These are phyloP conservation scores for Oropetium thomaeum DNA, from an alignment of 176 grass and related monocot genomes.

Conservation along the genomic window DNA sequence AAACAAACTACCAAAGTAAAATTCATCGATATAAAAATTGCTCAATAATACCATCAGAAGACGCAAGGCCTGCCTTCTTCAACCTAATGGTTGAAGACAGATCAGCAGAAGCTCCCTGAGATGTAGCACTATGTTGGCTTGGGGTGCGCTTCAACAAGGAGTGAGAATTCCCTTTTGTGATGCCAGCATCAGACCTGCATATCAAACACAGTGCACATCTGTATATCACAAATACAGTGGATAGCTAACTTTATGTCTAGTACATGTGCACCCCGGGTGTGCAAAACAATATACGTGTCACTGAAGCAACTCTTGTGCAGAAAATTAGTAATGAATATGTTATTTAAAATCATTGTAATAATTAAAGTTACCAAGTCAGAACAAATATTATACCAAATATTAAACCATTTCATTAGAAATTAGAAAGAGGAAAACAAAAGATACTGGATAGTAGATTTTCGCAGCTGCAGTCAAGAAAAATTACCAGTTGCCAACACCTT, in stretches of 20 bases:
- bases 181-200: slow-evolving; percentile 44
- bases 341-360: neutral
- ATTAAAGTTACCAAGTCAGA: neutral
- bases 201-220: slow-evolving; percentile 19
- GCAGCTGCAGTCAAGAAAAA: slow-evolving; percentile 22
- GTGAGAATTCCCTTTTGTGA: slow-evolving; percentile 43
- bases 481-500: slow-evolving; percentile 49
- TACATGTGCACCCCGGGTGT: neutral
- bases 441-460: slow-evolving; percentile 4
- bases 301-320: neutral
- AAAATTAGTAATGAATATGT: neutral
- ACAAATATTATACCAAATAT: slow-evolving; percentile 1
- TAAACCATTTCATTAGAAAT: slow-evolving; percentile 12
- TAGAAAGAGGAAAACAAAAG: neutral
- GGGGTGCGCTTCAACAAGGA: slow-evolving; percentile 43
- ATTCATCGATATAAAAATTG: neutral
- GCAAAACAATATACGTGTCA: neutral
- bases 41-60: slow-evolving; percentile 51
- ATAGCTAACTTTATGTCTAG: neutral
- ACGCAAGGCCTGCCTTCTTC: slow-evolving; percentile 44
- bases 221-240: slow-evolving; percentile 18
- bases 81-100: slow-evolving; percentile 38
- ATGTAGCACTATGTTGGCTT: slow-evolving; percentile 30
- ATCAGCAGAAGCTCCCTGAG: slow-evolving; percentile 30
- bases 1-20: neutral